A percentile compares a stretch with the other conserved stretches of the same genome.
Conservation (phyloP, 1,139 yeast genomes). For the Nakaseomyces nivariensis region DNA sequence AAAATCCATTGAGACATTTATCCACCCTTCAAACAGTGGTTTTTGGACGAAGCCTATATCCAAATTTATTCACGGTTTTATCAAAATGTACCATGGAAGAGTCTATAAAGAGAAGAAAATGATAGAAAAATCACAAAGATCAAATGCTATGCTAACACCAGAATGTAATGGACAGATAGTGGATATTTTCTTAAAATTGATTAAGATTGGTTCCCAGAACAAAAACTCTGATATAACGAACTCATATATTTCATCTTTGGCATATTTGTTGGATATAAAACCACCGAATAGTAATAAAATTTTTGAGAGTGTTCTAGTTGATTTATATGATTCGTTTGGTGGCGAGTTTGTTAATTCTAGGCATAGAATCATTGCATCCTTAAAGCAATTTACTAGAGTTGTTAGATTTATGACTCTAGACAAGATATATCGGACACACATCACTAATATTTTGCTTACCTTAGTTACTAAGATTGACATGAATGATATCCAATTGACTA, state of each 20-base stretch:
- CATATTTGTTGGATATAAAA: conserved; percentile 52
- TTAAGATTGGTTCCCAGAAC: conserved; percentile 71
- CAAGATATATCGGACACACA: conserved; percentile 65
- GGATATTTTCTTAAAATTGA: conserved; percentile 42
- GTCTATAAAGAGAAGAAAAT: conserved; percentile 36
- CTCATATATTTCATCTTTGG: conserved; percentile 51
- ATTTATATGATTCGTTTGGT: conserved; percentile 74
- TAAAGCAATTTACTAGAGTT: conserved; percentile 56
- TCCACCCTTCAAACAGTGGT: conserved; percentile 87
- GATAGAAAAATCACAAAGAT: conserved; percentile 10
- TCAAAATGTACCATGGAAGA: conserved; percentile 52
- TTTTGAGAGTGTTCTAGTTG: conserved; percentile 57
- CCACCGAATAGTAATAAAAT: conserved; percentile 41
- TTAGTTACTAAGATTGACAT: conserved; percentile 79
- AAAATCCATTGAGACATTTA: conserved; percentile 71
- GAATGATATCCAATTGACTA: conserved; percentile 71
- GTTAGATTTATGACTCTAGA: conserved; percentile 59
- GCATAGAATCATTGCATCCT: conserved; percentile 69
- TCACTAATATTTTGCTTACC: conserved; percentile 61
- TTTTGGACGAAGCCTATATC: conserved; percentile 72
- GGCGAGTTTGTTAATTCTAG: conserved; percentile 67
- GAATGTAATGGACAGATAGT: conserved; percentile 37
- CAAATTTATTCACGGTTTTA: conserved; percentile 47
- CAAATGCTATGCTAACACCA: conserved; percentile 37
- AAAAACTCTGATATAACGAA: conserved; percentile 52